phyloP scores from a whole-genome alignment of 2,329 filamentous ascomycete species.

The Nothopassalora personata region DNA sequence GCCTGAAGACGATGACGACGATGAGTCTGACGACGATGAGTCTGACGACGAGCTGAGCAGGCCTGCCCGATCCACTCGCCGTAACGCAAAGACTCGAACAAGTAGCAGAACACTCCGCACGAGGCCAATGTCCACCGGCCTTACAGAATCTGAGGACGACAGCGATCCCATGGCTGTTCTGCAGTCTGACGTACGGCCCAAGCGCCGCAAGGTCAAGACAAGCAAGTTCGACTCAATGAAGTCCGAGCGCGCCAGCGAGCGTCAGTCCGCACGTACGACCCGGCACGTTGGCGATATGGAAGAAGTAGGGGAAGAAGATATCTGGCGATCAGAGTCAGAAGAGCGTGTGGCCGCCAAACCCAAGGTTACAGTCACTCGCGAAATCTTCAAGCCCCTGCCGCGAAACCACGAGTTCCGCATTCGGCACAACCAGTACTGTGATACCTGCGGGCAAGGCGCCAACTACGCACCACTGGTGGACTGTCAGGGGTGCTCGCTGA shows the following conservation, averaged over 20 bases:
- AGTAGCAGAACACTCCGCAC: constrained; percentile 13
- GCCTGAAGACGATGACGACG: constrained; percentile 21
- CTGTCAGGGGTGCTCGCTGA: constrained; percentile 83
- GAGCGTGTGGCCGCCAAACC: constrained; percentile 38
- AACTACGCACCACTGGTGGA: constrained; percentile 68
- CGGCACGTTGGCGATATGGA: constrained; percentile 45
- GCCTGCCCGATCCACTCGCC: constrained; percentile 13
- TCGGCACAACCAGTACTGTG: constrained; percentile 66
- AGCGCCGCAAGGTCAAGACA: constrained; percentile 36
- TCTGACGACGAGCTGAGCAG: constrained; percentile 19
- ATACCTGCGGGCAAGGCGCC: constrained; percentile 59
- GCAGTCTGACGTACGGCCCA: constrained; percentile 37
- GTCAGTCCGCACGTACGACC: constrained; percentile 44
- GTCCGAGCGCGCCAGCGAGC: constrained; percentile 19
- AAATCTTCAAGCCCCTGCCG: constrained; percentile 63
- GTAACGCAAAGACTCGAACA: constrained; percentile 9
- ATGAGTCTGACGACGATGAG: constrained; percentile 18
- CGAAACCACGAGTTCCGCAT: constrained; percentile 61
- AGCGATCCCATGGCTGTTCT: constrained; percentile 26
- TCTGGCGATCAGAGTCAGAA: constrained; percentile 43
- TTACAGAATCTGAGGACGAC: constrained; percentile 28
- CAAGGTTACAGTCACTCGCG: constrained; percentile 59
- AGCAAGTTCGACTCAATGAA: constrained; percentile 9
- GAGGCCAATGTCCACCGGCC: constrained; percentile 4
- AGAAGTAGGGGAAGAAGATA: constrained; percentile 55